Evolutionary conservation across 805 yeast genomes (phyloP), one percentile per base, ranked within the genome.

Genomic region (Yamadazyma akitaensis): DNA sequence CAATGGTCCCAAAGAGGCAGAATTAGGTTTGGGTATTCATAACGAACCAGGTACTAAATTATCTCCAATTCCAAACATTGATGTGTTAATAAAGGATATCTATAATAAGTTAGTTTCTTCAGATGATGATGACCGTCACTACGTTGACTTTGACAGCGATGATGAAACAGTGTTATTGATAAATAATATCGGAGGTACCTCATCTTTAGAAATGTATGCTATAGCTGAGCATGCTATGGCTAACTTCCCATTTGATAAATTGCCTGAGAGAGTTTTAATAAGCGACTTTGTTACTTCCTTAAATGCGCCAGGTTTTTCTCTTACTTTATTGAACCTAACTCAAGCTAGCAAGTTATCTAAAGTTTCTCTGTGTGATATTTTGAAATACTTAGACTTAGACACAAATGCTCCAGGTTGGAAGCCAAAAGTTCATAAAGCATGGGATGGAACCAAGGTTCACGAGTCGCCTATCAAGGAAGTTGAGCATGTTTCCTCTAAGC

Each of bases 21-120:
- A 91, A 64, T 75, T 91, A 48, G 98, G 98, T 24, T 84, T 91
- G 82, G 98, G 98, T 38, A 91, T 91, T 50, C 98, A 91, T 66
- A 91, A 91, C 59, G 98, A 91, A 63, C 94, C 96, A 0, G 97
- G 97, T 51, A 73, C 58, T 44, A 77, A 80, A 51, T 60, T 79
- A 32, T 67, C 73, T 25, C 85, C 86, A 14, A 80, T 91, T 55
- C 97, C 97, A 21, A 62, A 79, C 0, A 79, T 88, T 42, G 83
- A 80, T 14, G 77, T 77, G 0, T 67, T 92, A 44, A 48, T 75
- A 25, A 70, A 73, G 21, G 72, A 79, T 26, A 73, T 92, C 72
- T 75, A 85, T 44, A 72, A 81, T 38, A 80, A 80, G 57, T 65
- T 91, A 48, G 59, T 86, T 31, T 82, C 82, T 46, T 64, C 75